Evolutionary conservation across 495 filamentous ascomycete species (phyloP).

Genomic region (Aspergillus diversus): DNA sequence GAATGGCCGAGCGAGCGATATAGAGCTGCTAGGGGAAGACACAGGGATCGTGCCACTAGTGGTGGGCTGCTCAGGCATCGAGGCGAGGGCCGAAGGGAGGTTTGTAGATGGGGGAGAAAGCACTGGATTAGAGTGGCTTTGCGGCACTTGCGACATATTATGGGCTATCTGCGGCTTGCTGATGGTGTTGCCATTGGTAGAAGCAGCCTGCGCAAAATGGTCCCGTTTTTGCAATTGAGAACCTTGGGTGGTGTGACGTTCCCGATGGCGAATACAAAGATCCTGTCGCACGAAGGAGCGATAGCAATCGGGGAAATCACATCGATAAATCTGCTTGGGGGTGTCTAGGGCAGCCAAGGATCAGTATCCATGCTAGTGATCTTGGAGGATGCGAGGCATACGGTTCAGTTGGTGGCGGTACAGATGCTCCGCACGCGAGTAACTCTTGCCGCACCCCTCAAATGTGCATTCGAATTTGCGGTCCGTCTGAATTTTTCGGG

Average conservation of each 20-base stretch:
- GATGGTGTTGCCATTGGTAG: slow-evolving; percentile 21
- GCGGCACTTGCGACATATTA: slow-evolving; percentile 17
- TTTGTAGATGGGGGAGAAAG: slow-evolving; percentile 19
- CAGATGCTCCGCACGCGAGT: slow-evolving; percentile 94
- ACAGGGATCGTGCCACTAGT: slow-evolving; percentile 11
- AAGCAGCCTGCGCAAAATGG: slow-evolving; percentile 39
- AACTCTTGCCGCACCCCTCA: slow-evolving; percentile 91
- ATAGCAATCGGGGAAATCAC: slow-evolving; percentile 89
- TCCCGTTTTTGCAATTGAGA: slow-evolving; percentile 95
- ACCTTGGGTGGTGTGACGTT: slow-evolving; percentile 93
- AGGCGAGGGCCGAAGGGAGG: slow-evolving; percentile 7
- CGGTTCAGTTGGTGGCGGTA: slow-evolving; percentile 97
- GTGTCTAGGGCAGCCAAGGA: slow-evolving; percentile 51
- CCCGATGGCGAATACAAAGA: slow-evolving; percentile 88
- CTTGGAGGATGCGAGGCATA: slow-evolving; percentile 44
- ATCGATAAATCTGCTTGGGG: slow-evolving; percentile 94
- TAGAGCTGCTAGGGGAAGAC: slow-evolving; percentile 22
- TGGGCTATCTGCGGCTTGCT: slow-evolving; percentile 24
- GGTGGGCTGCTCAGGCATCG: slow-evolving; percentile 16
- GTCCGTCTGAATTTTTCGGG: slow-evolving; percentile 79
- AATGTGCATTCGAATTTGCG: slow-evolving; percentile 94
- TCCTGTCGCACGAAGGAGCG: slow-evolving; percentile 94
- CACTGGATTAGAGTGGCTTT: slow-evolving; percentile 9
- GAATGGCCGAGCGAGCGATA: slow-evolving; percentile 22
- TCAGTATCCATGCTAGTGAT: slow-evolving; percentile 18